These are phyloP conservation scores for Debaryomyces sp. DNA, from an alignment of 1,139 yeast genomes.

Conservation along the genomic window DNA sequence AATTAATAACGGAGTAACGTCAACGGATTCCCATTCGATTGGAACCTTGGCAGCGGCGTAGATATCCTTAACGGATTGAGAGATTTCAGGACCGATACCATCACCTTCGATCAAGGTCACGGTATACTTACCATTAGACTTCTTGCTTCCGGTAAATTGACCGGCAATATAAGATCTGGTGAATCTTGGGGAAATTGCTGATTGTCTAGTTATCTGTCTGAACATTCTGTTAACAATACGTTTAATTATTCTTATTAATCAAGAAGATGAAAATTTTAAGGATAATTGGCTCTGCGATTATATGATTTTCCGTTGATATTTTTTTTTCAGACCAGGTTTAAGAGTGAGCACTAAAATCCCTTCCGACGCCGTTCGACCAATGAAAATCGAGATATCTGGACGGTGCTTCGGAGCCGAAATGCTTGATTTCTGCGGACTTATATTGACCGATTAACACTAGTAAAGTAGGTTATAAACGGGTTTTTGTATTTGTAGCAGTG, in stretches of 20 bases:
- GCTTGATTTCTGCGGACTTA: conserved; percentile 2
- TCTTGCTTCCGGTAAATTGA: conserved; percentile 50
- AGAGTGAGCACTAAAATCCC: conserved; percentile 1
- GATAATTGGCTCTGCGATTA: conserved; percentile 9
- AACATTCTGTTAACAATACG: conserved; percentile 31
- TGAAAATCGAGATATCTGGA: background rate
- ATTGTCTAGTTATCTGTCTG: conserved; percentile 43
- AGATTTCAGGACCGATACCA: conserved; percentile 96
- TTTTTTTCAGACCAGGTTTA: conserved; percentile 4
- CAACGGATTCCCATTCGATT: conserved; percentile 95
- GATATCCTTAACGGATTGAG: conserved; percentile 88
- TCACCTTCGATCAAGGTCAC: conserved; percentile 98
- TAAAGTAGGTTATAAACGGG: background rate
- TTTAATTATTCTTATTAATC: conserved; percentile 1
- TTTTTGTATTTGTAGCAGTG: background rate
- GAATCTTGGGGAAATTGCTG: conserved; percentile 40
- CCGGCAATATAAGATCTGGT: conserved; percentile 52
- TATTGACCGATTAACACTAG: background rate
- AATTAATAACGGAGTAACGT: conserved; percentile 89
- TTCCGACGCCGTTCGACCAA: conserved; percentile 6
- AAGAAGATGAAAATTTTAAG: conserved; percentile 12
- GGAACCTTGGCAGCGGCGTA: conserved; percentile 94
- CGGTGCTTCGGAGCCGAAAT: conserved; percentile 5
- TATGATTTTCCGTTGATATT: conserved; percentile 5
- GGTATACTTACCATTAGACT: conserved; percentile 71